Percentiles rank a stretch among this genome's conserved stretches.
These are phyloP conservation scores for Syncephalastrum contaminatum DNA, from an alignment of 371 early-diverging fungal species.

Conservation along the genomic window DNA sequence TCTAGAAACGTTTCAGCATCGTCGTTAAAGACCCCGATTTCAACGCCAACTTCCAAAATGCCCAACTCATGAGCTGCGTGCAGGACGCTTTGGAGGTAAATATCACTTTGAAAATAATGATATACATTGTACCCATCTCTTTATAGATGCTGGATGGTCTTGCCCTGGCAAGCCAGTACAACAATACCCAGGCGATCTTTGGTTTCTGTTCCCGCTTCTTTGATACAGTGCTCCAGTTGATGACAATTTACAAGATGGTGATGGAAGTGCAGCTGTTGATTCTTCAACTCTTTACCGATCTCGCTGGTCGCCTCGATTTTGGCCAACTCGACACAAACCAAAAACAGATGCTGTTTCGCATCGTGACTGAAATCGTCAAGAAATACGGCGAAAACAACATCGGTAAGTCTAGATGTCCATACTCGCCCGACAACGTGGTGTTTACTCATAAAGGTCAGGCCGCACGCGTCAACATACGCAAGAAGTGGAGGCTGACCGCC, in stretches of 20 bases:
- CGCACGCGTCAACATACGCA: conserved; percentile 44
- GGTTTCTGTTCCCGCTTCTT: conserved; percentile 60
- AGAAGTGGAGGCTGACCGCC: conserved; percentile 65
- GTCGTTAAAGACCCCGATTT: conserved; percentile 63
- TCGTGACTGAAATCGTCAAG: conserved; percentile 50
- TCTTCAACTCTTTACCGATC: conserved; percentile 56
- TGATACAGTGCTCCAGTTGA: conserved; percentile 61
- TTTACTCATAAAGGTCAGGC: conserved; percentile 31
- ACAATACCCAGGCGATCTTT: conserved; percentile 63
- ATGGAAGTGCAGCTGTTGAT: conserved; percentile 67
- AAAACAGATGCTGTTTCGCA: conserved; percentile 43
- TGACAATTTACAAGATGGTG: conserved; percentile 63
- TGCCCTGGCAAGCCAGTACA: conserved; percentile 67
- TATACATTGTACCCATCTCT: not conserved
- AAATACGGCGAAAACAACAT: conserved; percentile 51
- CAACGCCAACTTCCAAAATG: conserved; percentile 53
- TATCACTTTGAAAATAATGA: not conserved
- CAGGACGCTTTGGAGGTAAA: conserved; percentile 69
- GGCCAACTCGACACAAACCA: conserved; percentile 40
- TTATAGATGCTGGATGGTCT: conserved; percentile 73
- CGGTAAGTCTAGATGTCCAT: conserved; percentile 25
- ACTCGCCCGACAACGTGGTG: not conserved
- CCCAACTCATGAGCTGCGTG: conserved; percentile 57
- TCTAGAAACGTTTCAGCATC: conserved; percentile 48
- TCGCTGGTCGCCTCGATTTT: conserved; percentile 53